Percentiles rank a stretch among this genome's conserved stretches.
Conservation (phyloP, 176 grass and related monocot species). For the Typha latifolia region DNA sequence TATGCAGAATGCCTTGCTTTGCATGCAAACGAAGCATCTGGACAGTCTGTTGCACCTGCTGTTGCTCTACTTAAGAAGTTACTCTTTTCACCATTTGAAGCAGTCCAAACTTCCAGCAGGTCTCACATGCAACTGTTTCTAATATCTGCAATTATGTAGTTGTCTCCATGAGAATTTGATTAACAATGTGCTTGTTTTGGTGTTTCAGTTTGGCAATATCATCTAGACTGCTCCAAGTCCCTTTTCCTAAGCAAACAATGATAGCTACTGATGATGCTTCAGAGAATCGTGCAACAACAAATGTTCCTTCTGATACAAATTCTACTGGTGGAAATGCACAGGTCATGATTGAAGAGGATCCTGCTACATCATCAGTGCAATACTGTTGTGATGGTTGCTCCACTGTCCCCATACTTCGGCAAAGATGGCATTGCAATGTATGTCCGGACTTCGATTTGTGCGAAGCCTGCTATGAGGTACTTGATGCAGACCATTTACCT, state of each 20-base stretch:
- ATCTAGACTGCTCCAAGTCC: conserved; percentile 93
- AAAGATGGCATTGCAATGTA: conserved; percentile 89
- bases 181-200: conserved; percentile 2
- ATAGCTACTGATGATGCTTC: conserved; percentile 69
- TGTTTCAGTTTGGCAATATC: conserved; percentile 93
- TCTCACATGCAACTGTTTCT: conserved; percentile 24
- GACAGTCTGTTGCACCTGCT: conserved; percentile 67
- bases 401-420: conserved; percentile 88
- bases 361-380: conserved; percentile 78
- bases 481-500: conserved; percentile 81
- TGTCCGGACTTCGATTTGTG: conserved; percentile 97
- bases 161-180: not conserved
- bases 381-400: conserved; percentile 99
- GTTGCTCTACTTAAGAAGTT: conserved; percentile 81
- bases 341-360: conserved; percentile 92
- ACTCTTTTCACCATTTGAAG: conserved; percentile 93
- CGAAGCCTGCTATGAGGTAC: conserved; percentile 89
- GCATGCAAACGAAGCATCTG: conserved; percentile 47
- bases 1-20: conserved; percentile 88
- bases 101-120: conserved; percentile 98
- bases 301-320: conserved; percentile 39
- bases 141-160: not conserved
- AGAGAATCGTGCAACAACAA: conserved; percentile 46
- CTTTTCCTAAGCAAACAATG: conserved; percentile 99
- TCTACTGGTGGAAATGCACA: conserved; percentile 49